Evolutionary conservation across 345 rosid genomes (phyloP), one percentile per base, ranked within the genome.

Genomic region (Rhizophora mangle): DNA sequence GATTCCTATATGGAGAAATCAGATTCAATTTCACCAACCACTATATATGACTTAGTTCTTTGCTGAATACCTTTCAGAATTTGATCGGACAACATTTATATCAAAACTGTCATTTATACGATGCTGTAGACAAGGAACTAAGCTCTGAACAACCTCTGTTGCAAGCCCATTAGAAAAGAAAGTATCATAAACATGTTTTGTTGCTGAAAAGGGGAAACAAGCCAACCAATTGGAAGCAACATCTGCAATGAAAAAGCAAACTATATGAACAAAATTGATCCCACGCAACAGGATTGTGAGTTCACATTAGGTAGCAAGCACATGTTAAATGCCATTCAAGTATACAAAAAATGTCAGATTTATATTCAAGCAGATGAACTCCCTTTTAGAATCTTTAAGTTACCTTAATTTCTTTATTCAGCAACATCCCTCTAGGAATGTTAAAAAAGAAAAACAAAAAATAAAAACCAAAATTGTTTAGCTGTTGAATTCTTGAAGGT

Each of bases 211-310:
- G 51, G 99, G 85, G 82, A 95, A 95, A 81, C 96, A 95, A 64
- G 96, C 75, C 3, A 95, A 84, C 97, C 97, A 95, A 80, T 87
- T 81, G 73, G 92, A 84, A 68, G 97, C 88, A 72, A 92, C 82
- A 85, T 95, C 98, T 94, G 86, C 83, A 79, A 31, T 0, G 51
- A 70, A 69, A 68, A 59, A 54, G 24, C 21, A 64, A 56, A 26
- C 54, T 18, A 16, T 60, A 62, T 67, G 10, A 80, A 32, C 43
- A 66, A 74, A 51, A 72, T 69, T 18, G 20, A 9, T 21, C 30
- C 30, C 46, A 60, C 9, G 16, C 20, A 58, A 56, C 52, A 47
- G 34, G 47, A 4, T 27, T 64, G 19, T 26, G 22, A 39, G 6
- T 20, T 32, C 53, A 34, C 3, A 30, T 51, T 29, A 19, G 68